Percentiles rank a stretch among this genome's conserved stretches.
phyloP scores from a whole-genome alignment of 306 rosid species.

The Cucurbita ficifolia region DNA sequence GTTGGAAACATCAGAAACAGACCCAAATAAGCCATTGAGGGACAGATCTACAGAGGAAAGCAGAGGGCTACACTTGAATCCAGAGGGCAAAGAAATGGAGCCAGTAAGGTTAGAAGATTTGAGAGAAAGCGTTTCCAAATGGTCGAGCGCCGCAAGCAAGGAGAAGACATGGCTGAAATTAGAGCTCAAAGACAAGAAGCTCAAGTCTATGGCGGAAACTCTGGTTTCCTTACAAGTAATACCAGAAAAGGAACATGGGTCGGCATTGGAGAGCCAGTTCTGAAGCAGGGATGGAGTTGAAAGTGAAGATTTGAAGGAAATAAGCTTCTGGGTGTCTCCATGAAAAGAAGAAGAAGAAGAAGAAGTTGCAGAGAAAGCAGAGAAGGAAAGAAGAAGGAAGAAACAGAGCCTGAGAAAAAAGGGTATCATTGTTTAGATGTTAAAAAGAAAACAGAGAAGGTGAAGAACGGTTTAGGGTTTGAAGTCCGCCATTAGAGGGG shows the following conservation, averaged over 20 bases:
- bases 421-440: constrained; percentile 2
- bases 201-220: constrained; percentile 53
- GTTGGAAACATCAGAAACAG: constrained; percentile 21
- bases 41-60: constrained; percentile 64
- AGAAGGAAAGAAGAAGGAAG: neutral
- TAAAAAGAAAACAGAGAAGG: neutral
- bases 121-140: constrained; percentile 37
- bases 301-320: constrained; percentile 58
- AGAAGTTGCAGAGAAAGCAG: neutral
- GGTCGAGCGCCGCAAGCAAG: constrained; percentile 34
- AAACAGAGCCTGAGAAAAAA: neutral
- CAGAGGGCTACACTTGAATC: constrained; percentile 33
- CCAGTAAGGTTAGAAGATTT: constrained; percentile 40
- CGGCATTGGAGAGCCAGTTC: constrained; percentile 41
- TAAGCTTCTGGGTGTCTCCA: constrained; percentile 27
- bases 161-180: constrained; percentile 38
- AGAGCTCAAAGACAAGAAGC: constrained; percentile 18
- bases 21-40: constrained; percentile 37
- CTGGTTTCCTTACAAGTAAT: constrained; percentile 38
- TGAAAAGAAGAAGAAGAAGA: neutral
- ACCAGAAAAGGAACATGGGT: constrained; percentile 53
- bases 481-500: constrained; percentile 48
- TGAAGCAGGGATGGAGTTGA: constrained; percentile 27
- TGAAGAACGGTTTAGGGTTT: constrained; percentile 7
- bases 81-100: constrained; percentile 18